Conservation (phyloP, 331 rosid genomes). For the Acacia concinna region DNA sequence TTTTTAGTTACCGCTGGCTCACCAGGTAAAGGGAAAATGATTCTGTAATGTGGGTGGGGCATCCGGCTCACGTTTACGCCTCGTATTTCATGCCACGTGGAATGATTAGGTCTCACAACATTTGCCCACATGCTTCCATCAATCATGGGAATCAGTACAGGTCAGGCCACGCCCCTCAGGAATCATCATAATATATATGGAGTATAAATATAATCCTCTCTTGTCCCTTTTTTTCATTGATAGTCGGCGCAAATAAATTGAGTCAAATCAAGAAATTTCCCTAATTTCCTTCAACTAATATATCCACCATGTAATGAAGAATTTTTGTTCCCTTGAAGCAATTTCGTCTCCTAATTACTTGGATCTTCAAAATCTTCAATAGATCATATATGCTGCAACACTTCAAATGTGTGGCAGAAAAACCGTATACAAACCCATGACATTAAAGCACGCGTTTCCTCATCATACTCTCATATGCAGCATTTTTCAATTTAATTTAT, state of each 20-base stretch:
- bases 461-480: not conserved
- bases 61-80: not conserved
- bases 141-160: slow-evolving; percentile 29
- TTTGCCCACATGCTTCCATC: slow-evolving; percentile 38
- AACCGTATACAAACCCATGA: not conserved
- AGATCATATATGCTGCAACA: not conserved
- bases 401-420: no score
- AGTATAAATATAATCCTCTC: no score
- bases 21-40: not conserved
- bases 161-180: not conserved
- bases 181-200: no score
- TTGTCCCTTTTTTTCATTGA: no score
- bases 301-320: no score
- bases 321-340: not conserved
- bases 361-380: not conserved
- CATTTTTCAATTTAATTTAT: not conserved
- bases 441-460: not conserved
- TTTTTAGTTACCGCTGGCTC: not conserved
- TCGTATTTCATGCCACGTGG: slow-evolving; percentile 4
- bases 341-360: not conserved
- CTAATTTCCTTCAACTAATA: not conserved
- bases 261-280: not conserved
- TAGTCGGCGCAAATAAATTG: not conserved
- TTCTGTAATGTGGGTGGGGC: not conserved
- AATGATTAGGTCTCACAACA: not conserved